Conservation (phyloP, 2,329 filamentous ascomycete species). For the Colletotrichum trifolii region DNA sequence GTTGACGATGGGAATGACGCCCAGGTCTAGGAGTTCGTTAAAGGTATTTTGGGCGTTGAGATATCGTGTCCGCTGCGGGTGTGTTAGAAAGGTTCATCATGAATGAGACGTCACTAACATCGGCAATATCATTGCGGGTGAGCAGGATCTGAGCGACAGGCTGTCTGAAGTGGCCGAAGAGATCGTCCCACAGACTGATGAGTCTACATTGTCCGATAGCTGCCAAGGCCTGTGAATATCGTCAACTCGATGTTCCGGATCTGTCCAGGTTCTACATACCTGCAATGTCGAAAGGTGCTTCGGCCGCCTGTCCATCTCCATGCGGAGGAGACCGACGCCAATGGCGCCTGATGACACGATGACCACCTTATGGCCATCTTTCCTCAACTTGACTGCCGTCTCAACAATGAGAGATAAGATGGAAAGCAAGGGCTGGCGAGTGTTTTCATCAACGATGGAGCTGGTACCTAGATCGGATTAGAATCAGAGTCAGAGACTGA, state of each 20-base stretch:
- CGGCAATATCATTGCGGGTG: conserved; percentile 95
- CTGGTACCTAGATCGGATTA: conserved; percentile 78
- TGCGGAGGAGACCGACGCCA: conserved; percentile 89
- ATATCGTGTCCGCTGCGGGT: conserved; percentile 82
- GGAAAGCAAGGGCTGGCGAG: conserved; percentile 91
- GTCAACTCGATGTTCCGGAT: conserved; percentile 9
- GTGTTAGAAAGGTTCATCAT: conserved; percentile 38
- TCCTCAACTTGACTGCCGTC: conserved; percentile 85
- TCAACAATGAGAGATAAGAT: conserved; percentile 94
- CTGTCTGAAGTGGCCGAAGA: conserved; percentile 89
- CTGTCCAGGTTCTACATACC: conserved; percentile 50
- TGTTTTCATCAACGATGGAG: conserved; percentile 98
- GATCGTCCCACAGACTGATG: conserved; percentile 93
- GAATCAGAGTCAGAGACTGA: neutral
- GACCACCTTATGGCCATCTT: conserved; percentile 93
- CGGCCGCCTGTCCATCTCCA: conserved; percentile 87
- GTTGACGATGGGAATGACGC: conserved; percentile 97
- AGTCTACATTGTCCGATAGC: conserved; percentile 96
- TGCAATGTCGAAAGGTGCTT: conserved; percentile 92
- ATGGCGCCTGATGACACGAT: conserved; percentile 98
- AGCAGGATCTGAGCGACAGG: conserved; percentile 95
- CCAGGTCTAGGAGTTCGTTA: conserved; percentile 88
- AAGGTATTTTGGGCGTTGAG: conserved; percentile 97
- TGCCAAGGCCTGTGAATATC: conserved; percentile 74
- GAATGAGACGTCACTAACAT: conserved; percentile 64